Evolutionary conservation across 352 stramenopile genomes (phyloP), one percentile per base, ranked within the genome.

Genomic region (Phytophthora kernoviae): DNA sequence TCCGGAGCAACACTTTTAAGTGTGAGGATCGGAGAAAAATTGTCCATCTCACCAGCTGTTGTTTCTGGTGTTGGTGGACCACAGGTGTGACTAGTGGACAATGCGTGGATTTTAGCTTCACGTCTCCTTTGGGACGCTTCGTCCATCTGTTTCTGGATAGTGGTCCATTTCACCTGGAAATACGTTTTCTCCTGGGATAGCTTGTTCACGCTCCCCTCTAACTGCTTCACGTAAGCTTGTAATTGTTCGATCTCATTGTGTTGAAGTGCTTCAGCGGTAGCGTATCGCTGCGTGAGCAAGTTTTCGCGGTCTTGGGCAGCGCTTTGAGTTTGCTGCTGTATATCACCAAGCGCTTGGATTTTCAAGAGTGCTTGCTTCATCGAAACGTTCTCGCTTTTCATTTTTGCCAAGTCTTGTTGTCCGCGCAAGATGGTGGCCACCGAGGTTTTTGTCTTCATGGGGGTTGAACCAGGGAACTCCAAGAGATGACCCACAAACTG

Each of bases 341-440:
- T 85, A 21, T 81, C 70, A 17, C 79, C 71, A 12, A 91, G 54
- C 12, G 84, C 68, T n/a, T 88, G 78, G 6, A 93, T 58, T 32
- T 85, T 88, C 6, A 91, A 51, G 10, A 91, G 51, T 9, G 81
- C 83, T 59, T 88, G 79, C 51, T 90, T 89, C 42, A 93, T 68
- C 15, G 68, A 52, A 9, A 80, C 63, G 40, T 90, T 93, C 47
- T 93, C 84, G 15, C 78, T 68, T n/a, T 81, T 73, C 6, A 84
- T 54, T 21, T 68, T 64, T 11, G 82, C 73, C 18, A 74, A 42
- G 0, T 70, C 69, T 18, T 72, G 67, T 22, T 90, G 75, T 3
- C 65, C 58, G 10, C 71, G 71, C n/a, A 91, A 34, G 2, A 75
- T 68, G 18, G 74, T 74, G 3, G 86, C 58, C 27, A 88, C 70